Base-by-base conservation (phyloP, 1,139 yeast species). In the Blastobotrys aristatus region DNA sequence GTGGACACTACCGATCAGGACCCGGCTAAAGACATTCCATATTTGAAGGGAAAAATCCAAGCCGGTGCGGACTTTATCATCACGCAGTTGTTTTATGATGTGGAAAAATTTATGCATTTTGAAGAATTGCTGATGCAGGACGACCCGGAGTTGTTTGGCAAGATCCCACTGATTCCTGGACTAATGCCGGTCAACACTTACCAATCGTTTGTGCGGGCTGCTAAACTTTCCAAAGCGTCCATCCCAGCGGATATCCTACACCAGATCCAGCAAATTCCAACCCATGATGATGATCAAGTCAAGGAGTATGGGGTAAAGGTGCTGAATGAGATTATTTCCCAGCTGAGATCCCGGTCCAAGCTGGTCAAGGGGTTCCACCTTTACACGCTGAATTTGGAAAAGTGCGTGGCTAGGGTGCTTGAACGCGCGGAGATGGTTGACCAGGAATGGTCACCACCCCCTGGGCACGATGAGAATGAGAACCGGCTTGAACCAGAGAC, bases 181-280 rank as follows among this genome's bases (percentile, higher is more conserved):
- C 71, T 92, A 56, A 85, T 92, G 94, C 98, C 99, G n/a, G 82
- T 94, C 33, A 89, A 90, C 58, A 90, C 96, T 2, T 89, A 80
- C 64, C 79, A 80, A 56, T 80, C 90, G 41, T 89, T 92, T 61
- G 79, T 84, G 50, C 79, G 98, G 61, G 95, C 97, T 17, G 81
- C 97, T 13, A 87, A 85, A 61, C 71, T 94, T 49, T 84, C 96
- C 20, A 95, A 89, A 68, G 97, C 97, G 1, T 75, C 84, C 2
- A 82, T 92, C 50, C 98, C 99, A 0, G 63, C 65, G 20, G 49
- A 62, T 0, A 66, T 83, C 22, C 66, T 84, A 47, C 73, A 70
- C 20, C 63, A 67, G 43, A 74, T 84, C 54, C 77, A 82, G 7
- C 73, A 73, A 17, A 74, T 77, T n/a, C 76, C 80, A 24, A 79